A percentile compares a stretch with the other conserved stretches of the same genome.
These are phyloP conservation scores for Ziziphus jujuba DNA, from an alignment of 306 rosid genomes.

Conservation along the genomic window DNA sequence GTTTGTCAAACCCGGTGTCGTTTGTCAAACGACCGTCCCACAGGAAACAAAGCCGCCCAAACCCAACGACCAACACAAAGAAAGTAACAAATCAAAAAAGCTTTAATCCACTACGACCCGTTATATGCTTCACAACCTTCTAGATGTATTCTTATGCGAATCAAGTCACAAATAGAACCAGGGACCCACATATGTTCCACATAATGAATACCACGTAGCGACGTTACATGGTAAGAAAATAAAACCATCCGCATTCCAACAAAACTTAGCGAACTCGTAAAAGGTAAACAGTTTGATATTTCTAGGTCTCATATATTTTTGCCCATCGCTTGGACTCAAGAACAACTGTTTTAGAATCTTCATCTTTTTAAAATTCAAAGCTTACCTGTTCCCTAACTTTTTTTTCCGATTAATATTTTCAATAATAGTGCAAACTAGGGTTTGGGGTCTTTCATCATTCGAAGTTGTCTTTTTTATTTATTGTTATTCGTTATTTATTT, in stretches of 20 bases:
- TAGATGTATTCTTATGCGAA: neutral
- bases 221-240: neutral
- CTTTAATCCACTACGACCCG: neutral
- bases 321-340: neutral
- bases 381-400: neutral
- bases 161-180: neutral
- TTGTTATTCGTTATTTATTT: neutral
- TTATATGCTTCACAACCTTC: neutral
- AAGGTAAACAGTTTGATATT: conserved; percentile 10
- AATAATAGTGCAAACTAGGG: too few species aligned
- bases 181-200: neutral
- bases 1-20: conserved; percentile 16
- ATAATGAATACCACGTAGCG: neutral
- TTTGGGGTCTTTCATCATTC: too few species aligned
- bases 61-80: neutral
- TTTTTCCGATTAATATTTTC: neutral
- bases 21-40: conserved; percentile 8
- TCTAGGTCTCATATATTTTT: neutral
- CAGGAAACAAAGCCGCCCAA: neutral
- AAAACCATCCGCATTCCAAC: neutral
- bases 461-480: neutral
- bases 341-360: conserved; percentile 8
- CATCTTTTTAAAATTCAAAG: neutral
- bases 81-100: neutral
- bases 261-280: too few species aligned